Evolutionary conservation across 2,329 filamentous ascomycete species (phyloP).

Genomic region (Cladobotryum protrusum): DNA sequence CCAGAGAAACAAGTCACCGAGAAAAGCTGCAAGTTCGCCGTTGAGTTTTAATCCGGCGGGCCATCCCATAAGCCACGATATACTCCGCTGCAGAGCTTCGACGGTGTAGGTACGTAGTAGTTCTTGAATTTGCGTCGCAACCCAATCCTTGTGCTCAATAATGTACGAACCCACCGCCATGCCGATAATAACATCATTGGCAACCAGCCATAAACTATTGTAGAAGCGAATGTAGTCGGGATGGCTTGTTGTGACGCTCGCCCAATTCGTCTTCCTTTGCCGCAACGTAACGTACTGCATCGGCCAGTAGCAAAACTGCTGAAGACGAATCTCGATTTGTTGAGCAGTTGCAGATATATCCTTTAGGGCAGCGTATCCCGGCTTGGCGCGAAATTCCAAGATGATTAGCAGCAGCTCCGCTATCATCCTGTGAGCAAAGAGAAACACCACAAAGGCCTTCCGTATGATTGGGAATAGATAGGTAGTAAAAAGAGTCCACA

Average conservation of each 20-base stretch:
- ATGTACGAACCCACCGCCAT: conserved; percentile 96
- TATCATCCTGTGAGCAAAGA: conserved; percentile 72
- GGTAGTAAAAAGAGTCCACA: conserved; percentile 64
- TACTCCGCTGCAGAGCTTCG: conserved; percentile 78
- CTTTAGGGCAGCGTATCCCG: conserved; percentile 78
- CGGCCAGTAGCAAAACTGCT: conserved; percentile 99
- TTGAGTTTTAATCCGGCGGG: conserved; percentile 94
- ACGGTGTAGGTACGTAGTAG: conserved; percentile 79
- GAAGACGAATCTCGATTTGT: conserved; percentile 91
- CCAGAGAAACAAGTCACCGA: conserved; percentile 95
- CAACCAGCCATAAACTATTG: conserved; percentile 96
- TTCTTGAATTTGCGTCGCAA: conserved; percentile 71
- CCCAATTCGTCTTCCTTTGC: conserved; percentile 87
- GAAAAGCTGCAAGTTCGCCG: conserved; percentile 83
- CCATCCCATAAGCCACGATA: conserved; percentile 93
- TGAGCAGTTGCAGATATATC: conserved; percentile 95
- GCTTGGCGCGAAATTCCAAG: conserved; percentile 77
- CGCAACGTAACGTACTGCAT: conserved; percentile 90
- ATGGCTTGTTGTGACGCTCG: conserved; percentile 89
- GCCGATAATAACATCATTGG: conserved; percentile 97
- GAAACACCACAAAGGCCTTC: conserved; percentile 64
- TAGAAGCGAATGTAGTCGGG: conserved; percentile 99
- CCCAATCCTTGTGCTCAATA: conserved; percentile 84
- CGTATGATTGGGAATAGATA: conserved; percentile 76
- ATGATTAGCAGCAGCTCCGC: conserved; percentile 74